Conservation (phyloP, 2,329 filamentous ascomycete genomes). For the Pseudonectria buxi region DNA sequence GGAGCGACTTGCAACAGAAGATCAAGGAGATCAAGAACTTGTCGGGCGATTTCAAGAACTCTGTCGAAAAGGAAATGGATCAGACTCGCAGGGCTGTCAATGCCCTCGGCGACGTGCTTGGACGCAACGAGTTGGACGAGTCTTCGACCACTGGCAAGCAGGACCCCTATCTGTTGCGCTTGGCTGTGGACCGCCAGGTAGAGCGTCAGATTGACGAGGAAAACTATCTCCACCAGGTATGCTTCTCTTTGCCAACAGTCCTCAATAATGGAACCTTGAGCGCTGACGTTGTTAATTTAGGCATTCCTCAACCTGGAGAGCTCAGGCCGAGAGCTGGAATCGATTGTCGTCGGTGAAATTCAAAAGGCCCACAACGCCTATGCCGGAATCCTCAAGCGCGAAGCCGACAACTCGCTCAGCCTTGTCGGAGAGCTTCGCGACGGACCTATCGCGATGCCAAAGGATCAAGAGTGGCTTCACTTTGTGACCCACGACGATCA, state of each 20-base stretch:
- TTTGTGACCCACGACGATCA: conserved; percentile 78
- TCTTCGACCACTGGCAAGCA: conserved; percentile 70
- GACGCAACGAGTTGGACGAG: conserved; percentile 71
- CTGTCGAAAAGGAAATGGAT: conserved; percentile 92
- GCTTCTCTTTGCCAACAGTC: conserved; percentile 20
- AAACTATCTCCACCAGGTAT: conserved; percentile 87
- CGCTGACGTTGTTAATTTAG: conserved; percentile 34
- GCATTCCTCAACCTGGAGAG: conserved; percentile 92
- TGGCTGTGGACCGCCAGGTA: conserved; percentile 82
- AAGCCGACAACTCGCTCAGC: conserved; percentile 74
- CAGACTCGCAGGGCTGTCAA: conserved; percentile 71
- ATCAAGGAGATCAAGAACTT: conserved; percentile 97
- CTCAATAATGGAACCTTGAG: background rate
- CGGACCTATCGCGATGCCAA: conserved; percentile 87
- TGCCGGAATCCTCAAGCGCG: conserved; percentile 82
- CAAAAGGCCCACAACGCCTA: conserved; percentile 97
- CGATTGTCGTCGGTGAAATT: conserved; percentile 93
- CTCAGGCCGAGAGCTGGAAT: conserved; percentile 89
- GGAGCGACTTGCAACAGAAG: conserved; percentile 87
- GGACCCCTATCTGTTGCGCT: conserved; percentile 81
- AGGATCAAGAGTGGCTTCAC: conserved; percentile 82
- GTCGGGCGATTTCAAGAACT: conserved; percentile 93
- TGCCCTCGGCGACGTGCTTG: conserved; percentile 73
- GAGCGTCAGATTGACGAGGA: conserved; percentile 94
- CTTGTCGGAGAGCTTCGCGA: conserved; percentile 74